phyloP scores from a whole-genome alignment of 441 rosid genomes.

The Jatropha podagrica region DNA sequence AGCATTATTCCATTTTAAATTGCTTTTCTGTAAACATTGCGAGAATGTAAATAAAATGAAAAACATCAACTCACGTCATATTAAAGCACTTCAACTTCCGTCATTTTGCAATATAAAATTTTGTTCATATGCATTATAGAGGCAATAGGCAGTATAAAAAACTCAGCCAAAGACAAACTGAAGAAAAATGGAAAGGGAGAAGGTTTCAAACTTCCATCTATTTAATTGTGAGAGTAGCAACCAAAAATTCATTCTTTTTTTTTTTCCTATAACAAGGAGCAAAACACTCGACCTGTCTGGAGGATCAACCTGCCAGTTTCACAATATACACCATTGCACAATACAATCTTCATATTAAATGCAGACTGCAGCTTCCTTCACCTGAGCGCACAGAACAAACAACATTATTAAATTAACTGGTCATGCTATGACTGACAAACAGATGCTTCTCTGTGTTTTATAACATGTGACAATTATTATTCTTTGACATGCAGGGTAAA shows the following conservation, averaged over 20 bases:
- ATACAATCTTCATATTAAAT: slow-evolving; percentile 19
- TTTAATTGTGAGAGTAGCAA: slow-evolving; percentile 20
- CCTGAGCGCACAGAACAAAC: slow-evolving; percentile 28
- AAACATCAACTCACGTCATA: no score
- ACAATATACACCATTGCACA: slow-evolving; percentile 14
- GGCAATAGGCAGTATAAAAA: background rate
- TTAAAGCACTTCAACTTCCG: background rate
- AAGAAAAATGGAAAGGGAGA: background rate
- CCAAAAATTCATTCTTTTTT: slow-evolving; percentile 23
- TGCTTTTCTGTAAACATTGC: no score
- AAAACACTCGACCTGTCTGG: slow-evolving; percentile 26
- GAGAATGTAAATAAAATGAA: no score
- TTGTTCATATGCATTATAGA: slow-evolving; percentile 1
- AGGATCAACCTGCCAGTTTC: slow-evolving; percentile 31
- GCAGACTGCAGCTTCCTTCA: slow-evolving; percentile 17
- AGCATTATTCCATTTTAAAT: no score
- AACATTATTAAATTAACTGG: no score
- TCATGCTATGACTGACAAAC: no score
- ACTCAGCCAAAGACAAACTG: background rate
- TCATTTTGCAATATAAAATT: background rate
- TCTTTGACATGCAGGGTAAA: no score
- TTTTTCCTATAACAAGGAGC: slow-evolving; percentile 12
- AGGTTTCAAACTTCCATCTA: slow-evolving; percentile 19
- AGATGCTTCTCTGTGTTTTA: no score
- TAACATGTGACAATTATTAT: no score